Evolutionary conservation across 2,329 filamentous ascomycete genomes (phyloP), one percentile per base, ranked within the genome.

Genomic region (Salinomyces thailandicus): DNA sequence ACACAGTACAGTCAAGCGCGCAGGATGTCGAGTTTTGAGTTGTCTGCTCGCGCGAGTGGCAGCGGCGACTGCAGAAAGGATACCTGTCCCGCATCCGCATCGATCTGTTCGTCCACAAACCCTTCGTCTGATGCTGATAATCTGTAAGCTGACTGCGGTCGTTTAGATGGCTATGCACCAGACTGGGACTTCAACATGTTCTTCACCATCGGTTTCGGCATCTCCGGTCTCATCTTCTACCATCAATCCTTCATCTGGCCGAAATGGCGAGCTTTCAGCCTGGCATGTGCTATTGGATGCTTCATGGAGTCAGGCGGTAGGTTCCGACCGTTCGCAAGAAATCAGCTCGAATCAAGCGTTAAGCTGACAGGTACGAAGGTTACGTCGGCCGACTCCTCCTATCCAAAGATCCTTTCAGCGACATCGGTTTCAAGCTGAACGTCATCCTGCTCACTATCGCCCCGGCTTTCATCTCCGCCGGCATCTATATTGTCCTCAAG

Each of bases 401-500:
- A 57, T 56, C 69, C 52, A 47, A 61, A 29, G 69, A 76, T 45
- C 68, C 70, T 0, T 75, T 67, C 57, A 52, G 58, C 26, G 45
- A 56, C 1, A 43, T 56, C 9, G 66, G 61, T 1, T 75, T 75
- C 47, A 59, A 73, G 33, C 53, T 70, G 39, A 70, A 68, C 47
- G 58, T 49, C 22, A 67, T 71, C 46, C 68, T 64, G 39, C 55
- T 77, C 15, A 72, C 73, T 29, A 67, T 78, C 19, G 69, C 65
- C 0, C 73, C 72, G 5, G 73, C 68, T 14, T 77, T 72, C 52
- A 53, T 69, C 37, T 67, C 67, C 5, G 75, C 67, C 3, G 66
- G 62, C 38, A 68, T 76, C 47, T 75, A 74, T 57, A 52, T 77
- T 18, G 69, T 65, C 4, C 62, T 77, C n/a, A 71, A 72, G 26